Evolutionary conservation across 768 basidiomycete species (phyloP), one percentile per base, ranked within the genome.

Genomic region (Collybia sordida): DNA sequence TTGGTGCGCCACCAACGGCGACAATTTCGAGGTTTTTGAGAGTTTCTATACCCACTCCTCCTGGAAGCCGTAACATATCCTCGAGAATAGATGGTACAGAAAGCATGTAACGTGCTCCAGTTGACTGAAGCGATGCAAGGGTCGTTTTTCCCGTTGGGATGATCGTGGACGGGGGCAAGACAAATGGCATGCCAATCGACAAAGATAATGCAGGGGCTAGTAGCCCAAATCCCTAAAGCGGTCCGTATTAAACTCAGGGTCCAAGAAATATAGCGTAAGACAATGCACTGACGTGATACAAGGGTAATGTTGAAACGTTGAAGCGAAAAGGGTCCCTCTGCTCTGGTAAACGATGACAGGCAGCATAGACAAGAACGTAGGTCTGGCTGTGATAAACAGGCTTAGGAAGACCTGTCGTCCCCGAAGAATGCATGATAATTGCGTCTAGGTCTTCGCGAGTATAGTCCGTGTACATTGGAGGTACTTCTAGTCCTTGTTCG

Each of bases 371-470:
- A 9, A 74, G 63, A 5, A 65, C 52, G 40, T 67, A 73, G 0
- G 64, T 59, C 34, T 69, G 69, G 6, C 65, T 59, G 34, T 71
- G 69, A 40, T 56, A 64, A 23, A 79, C 72, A 1, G 76, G 68
- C 57, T 79, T 79, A 1, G 78, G 78, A 31, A 76, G 63, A n/a
- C 75, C 78, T 2, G 75, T 77, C 4, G 77, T 78, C 11, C 78
- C 78, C 3, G 74, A 79, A 0, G 77, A 75, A 51, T 79, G 78
- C 45, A 79, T 53, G n/a, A 79, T 74, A 14, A 77, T 46, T 0
- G 71, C 71, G 14, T 73, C 69, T 1, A 67, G 55, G 49, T 75
- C 72, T 19, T 61, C 47, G 7, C 64, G 61, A 4, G 43, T 40
- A 46, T 56, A 61, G 3, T 51, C 45, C 1, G 42, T 51, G 37